Percentiles rank a stretch among this genome's conserved stretches.
Evolutionary conservation across 176 grass and related monocot genomes (phyloP).

Genomic region (Rhynchospora pubera): DNA sequence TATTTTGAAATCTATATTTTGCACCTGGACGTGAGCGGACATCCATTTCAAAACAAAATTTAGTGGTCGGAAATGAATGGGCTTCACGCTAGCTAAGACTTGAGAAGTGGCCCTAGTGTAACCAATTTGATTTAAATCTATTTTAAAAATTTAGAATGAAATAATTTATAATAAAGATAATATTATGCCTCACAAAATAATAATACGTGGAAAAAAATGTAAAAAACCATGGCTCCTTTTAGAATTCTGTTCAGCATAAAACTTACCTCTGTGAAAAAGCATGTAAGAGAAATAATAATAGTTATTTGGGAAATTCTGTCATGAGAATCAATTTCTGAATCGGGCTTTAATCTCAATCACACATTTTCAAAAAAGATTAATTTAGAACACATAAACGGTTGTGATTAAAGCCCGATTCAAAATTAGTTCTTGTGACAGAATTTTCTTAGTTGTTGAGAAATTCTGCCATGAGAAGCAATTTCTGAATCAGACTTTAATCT

Average conservation of each 20-base stretch:
- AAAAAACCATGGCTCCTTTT: neutral
- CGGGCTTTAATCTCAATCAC: too few relatives aligned
- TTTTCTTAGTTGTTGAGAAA: too few relatives aligned
- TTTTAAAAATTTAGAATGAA: neutral
- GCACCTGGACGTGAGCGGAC: neutral
- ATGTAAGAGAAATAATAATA: neutral
- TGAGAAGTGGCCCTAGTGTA: constrained; percentile 6
- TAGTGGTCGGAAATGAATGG: constrained; percentile 13
- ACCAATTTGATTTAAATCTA: neutral
- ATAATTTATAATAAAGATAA: neutral
- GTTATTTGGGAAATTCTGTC: too few relatives aligned
- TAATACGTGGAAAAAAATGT: neutral
- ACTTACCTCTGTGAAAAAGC: neutral
- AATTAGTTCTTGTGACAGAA: too few relatives aligned
- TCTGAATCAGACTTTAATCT: too few relatives aligned
- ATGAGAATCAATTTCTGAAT: too few relatives aligned
- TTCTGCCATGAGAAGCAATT: too few relatives aligned
- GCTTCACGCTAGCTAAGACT: neutral
- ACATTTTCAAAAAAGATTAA: too few relatives aligned
- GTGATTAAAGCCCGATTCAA: too few relatives aligned
- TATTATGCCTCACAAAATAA: neutral
- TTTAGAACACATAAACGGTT: too few relatives aligned
- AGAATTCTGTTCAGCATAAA: neutral
- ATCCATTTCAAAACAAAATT: constrained; percentile 5
- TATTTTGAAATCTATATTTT: neutral